A percentile compares a stretch with the other conserved stretches of the same genome.
phyloP scores from a whole-genome alignment of 305 asterid species.

The Ajuga reptans region DNA sequence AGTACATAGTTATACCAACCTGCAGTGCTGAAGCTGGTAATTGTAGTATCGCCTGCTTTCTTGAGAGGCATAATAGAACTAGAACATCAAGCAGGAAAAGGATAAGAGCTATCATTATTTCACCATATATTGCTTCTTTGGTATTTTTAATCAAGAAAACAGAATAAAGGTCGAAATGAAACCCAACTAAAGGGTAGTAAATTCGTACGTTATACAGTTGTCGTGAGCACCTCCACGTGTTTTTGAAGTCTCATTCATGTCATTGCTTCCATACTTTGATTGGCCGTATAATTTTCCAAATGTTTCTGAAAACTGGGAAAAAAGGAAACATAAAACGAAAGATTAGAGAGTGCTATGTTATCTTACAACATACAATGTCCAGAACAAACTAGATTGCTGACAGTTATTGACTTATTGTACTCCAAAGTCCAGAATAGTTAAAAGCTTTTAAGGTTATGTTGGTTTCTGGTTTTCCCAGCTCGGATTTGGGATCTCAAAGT shows the following conservation, averaged over 20 bases:
- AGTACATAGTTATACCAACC: conserved; percentile 37
- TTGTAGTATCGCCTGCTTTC: conserved; percentile 38
- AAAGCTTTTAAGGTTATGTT: background rate
- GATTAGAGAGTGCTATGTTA: background rate
- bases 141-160: background rate
- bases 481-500: no score
- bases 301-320: conserved; percentile 65
- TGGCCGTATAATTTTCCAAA: conserved; percentile 88
- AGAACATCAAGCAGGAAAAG: conserved; percentile 21
- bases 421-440: background rate
- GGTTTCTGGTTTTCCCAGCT: no score
- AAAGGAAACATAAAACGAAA: background rate
- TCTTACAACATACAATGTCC: background rate
- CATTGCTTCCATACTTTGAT: conserved; percentile 57
- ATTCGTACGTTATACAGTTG: conserved; percentile 70
- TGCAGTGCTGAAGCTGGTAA: conserved; percentile 80
- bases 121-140: background rate
- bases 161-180: background rate
- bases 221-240: conserved; percentile 56
- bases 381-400: background rate
- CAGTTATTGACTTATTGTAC: background rate
- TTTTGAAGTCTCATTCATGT: conserved; percentile 51
- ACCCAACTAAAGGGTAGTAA: background rate
- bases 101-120: conserved; percentile 2
- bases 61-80: conserved; percentile 68